Evolutionary conservation across 768 basidiomycete genomes (phyloP).

Genomic region (Xerocomellus dryophilus): DNA sequence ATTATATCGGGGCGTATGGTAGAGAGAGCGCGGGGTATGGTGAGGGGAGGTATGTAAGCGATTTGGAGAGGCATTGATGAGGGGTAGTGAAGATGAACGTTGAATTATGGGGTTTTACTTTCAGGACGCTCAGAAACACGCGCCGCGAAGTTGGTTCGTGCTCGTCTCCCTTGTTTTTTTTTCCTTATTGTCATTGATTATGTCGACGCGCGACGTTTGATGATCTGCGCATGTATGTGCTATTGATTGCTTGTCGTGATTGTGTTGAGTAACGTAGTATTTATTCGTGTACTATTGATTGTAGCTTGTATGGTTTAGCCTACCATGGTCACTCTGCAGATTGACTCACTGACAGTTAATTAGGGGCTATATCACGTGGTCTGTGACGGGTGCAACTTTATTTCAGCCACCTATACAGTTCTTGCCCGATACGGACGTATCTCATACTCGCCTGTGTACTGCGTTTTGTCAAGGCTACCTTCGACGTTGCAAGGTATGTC

Average conservation of each 20-base stretch:
- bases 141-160: background rate
- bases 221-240: background rate
- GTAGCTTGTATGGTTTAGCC: too few relatives aligned
- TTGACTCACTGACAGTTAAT: too few relatives aligned
- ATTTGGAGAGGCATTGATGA: slow-evolving; percentile 34
- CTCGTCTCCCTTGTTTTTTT: background rate
- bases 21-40: slow-evolving; percentile 36
- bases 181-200: slow-evolving; percentile 14
- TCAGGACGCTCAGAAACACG: background rate
- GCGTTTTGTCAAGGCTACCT: background rate
- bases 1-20: slow-evolving; percentile 58
- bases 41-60: slow-evolving; percentile 45
- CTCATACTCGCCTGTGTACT: too few relatives aligned
- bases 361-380: slow-evolving; percentile 7
- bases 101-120: background rate
- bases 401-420: slow-evolving; percentile 31
- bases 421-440: slow-evolving; percentile 6
- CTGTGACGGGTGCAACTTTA: background rate
- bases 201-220: slow-evolving; percentile 2
- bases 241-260: background rate
- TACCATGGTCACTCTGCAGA: too few relatives aligned
- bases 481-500: slow-evolving; percentile 24
- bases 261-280: background rate
- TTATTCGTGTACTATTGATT: background rate
- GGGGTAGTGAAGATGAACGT: background rate